Evolutionary conservation across 1,284 basidiomycete species (phyloP).

Genomic region (Tremellales sp.): DNA sequence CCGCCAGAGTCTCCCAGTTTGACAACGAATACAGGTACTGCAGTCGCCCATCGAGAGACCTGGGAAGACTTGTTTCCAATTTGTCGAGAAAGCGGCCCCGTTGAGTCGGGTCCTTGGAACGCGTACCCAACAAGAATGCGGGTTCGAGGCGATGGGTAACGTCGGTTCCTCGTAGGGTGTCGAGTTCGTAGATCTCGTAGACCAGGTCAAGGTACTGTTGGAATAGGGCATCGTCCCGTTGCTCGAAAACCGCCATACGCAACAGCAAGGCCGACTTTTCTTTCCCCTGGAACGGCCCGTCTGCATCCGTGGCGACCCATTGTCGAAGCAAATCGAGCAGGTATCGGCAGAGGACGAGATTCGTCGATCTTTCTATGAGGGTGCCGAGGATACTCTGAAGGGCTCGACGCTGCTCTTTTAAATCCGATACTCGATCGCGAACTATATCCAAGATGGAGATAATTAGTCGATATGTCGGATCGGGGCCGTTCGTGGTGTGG

Average conservation of each 20-base stretch:
- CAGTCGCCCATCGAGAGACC: conserved; percentile 73
- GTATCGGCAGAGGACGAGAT: conserved; percentile 72
- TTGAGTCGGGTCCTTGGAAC: conserved; percentile 72
- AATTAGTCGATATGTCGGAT: conserved; percentile 49
- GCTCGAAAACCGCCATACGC: conserved; percentile 88
- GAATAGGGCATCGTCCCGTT: conserved; percentile 70
- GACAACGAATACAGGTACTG: conserved; percentile 91
- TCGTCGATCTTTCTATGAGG: conserved; percentile 91
- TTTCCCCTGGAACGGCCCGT: conserved; percentile 75
- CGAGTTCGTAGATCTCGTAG: conserved; percentile 90
- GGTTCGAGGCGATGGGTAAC: conserved; percentile 90
- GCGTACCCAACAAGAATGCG: conserved; percentile 88
- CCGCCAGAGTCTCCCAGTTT: conserved; percentile 90
- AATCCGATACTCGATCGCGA: conserved; percentile 52
- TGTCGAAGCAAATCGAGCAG: conserved; percentile 81
- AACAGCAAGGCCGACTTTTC: conserved; percentile 88
- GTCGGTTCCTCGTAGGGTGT: conserved; percentile 81
- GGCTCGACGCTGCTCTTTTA: conserved; percentile 58
- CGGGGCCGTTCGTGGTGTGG: conserved; percentile 60
- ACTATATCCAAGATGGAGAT: conserved; percentile 55
- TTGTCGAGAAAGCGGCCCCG: conserved; percentile 87
- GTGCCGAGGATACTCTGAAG: conserved; percentile 70
- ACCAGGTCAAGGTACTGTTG: conserved; percentile 85
- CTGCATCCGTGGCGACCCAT: conserved; percentile 82
- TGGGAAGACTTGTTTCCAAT: conserved; percentile 82